These are phyloP conservation scores for Niebla homalea DNA, from an alignment of 495 filamentous ascomycete species.

Conservation along the genomic window DNA sequence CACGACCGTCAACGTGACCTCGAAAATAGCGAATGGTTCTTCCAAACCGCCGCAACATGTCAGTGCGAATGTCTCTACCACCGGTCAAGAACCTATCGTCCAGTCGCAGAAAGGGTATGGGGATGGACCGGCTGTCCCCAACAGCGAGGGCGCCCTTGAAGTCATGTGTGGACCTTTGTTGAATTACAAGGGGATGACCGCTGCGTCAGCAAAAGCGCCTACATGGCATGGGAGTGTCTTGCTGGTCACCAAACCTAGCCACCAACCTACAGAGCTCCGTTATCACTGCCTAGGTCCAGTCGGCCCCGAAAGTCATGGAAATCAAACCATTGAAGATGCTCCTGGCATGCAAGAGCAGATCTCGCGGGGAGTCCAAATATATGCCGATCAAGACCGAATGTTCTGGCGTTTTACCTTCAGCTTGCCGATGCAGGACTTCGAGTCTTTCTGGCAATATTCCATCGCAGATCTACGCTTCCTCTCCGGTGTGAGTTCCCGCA, in stretches of 20 bases:
- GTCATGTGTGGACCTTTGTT: slow-evolving; percentile 69
- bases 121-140: neutral
- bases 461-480: slow-evolving; percentile 30
- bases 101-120: slow-evolving; percentile 4
- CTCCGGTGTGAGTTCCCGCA: slow-evolving; percentile 26
- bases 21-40: neutral
- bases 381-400: slow-evolving; percentile 58
- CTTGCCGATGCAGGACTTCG: slow-evolving; percentile 33
- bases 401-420: slow-evolving; percentile 71
- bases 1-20: neutral
- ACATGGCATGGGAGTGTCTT: slow-evolving; percentile 75
- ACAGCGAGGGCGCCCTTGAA: slow-evolving; percentile 34
- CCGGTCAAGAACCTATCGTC: neutral
- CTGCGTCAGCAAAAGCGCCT: slow-evolving; percentile 28
- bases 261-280: slow-evolving; percentile 34
- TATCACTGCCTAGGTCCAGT: slow-evolving; percentile 17
- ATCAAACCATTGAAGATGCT: neutral
- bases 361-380: slow-evolving; percentile 53
- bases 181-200: slow-evolving; percentile 75
- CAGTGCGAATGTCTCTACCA: neutral
- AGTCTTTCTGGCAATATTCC: slow-evolving; percentile 37
- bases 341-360: neutral
- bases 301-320: neutral
- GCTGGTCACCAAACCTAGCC: slow-evolving; percentile 58
- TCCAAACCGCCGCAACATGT: neutral